Percentiles rank a stretch among this genome's conserved stretches.
Evolutionary conservation across 352 stramenopile genomes (phyloP).

Genomic region (Globisporangium perplexum): DNA sequence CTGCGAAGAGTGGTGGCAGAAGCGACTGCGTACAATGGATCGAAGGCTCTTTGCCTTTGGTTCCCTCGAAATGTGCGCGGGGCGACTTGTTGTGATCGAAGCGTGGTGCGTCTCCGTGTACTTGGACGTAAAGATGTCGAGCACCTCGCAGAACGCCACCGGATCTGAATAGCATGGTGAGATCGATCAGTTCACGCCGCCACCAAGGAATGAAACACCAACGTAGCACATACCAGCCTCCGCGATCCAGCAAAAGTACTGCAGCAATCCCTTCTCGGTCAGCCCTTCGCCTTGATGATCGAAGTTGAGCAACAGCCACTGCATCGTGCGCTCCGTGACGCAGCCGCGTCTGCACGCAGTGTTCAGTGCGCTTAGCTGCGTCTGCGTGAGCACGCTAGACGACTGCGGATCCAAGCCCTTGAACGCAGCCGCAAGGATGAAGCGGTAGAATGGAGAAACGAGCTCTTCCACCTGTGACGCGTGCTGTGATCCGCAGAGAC

Average conservation of each 20-base stretch:
- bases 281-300: conserved; percentile 29
- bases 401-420: conserved; percentile 32
- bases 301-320: conserved; percentile 56
- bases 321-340: conserved; percentile 23
- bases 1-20: too few relatives aligned
- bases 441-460: conserved; percentile 61
- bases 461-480: conserved; percentile 14
- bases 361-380: conserved; percentile 41
- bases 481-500: conserved; percentile 1
- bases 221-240: conserved; percentile 35
- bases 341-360: conserved; percentile 22
- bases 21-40: conserved; percentile 10
- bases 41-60: conserved; percentile 12
- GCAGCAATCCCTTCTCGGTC: conserved; percentile 47
- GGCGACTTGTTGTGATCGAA: conserved; percentile 25
- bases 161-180: conserved; percentile 28
- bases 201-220: background rate
- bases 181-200: background rate
- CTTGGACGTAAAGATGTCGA: conserved; percentile 52
- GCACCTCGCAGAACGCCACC: conserved; percentile 43
- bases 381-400: conserved; percentile 20
- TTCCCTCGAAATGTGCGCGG: conserved; percentile 7
- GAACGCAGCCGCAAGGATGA: conserved; percentile 53
- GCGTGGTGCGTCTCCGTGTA: conserved; percentile 55
- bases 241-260: conserved; percentile 68